Percentiles rank a stretch among this genome's conserved stretches.
Conservation (phyloP, 306 rosid species). For the Vigna trinervia region DNA sequence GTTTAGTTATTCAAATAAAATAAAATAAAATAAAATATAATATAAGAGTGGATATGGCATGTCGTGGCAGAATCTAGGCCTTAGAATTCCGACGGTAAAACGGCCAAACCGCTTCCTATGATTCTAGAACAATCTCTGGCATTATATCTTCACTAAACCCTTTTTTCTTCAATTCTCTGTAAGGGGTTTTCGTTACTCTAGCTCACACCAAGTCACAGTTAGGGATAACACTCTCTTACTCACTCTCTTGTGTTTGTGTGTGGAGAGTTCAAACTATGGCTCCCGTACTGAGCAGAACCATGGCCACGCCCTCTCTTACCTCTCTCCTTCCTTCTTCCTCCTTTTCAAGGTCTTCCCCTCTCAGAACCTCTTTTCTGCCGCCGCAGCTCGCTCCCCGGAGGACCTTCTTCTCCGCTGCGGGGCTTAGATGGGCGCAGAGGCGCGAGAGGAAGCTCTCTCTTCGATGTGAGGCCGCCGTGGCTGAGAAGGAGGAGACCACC, state of each 20-base stretch:
- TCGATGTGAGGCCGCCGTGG: slow-evolving; percentile 86
- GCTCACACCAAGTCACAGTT: background rate
- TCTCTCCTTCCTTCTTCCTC: slow-evolving; percentile 69
- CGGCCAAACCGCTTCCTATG: background rate
- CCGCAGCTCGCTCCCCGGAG: slow-evolving; percentile 54
- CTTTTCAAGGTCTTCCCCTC: slow-evolving; percentile 44
- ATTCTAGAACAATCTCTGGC: slow-evolving; percentile 51
- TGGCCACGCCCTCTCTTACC: slow-evolving; percentile 65
- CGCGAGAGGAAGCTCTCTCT: slow-evolving; percentile 48
- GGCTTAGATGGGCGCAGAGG: slow-evolving; percentile 59
- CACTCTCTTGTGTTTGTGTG: slow-evolving; percentile 1
- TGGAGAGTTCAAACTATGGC: slow-evolving; percentile 55
- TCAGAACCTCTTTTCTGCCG: slow-evolving; percentile 64
- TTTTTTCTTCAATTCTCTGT: background rate
- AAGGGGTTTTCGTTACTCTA: slow-evolving; percentile 16
- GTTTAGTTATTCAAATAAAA: too few relatives aligned
- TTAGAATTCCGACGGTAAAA: background rate
- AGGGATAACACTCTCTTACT: slow-evolving; percentile 5
- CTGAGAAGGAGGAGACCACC: slow-evolving; percentile 75
- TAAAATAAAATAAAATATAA: background rate
- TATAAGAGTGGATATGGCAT: background rate
- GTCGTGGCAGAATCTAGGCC: slow-evolving; percentile 40
- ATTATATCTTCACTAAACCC: slow-evolving; percentile 41
- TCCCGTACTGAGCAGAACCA: slow-evolving; percentile 76
- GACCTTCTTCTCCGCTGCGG: slow-evolving; percentile 46